Evolutionary conservation across 1,139 yeast genomes (phyloP), one percentile per base, ranked within the genome.

Genomic region (Nakaseomyces kungkrabaensis): DNA sequence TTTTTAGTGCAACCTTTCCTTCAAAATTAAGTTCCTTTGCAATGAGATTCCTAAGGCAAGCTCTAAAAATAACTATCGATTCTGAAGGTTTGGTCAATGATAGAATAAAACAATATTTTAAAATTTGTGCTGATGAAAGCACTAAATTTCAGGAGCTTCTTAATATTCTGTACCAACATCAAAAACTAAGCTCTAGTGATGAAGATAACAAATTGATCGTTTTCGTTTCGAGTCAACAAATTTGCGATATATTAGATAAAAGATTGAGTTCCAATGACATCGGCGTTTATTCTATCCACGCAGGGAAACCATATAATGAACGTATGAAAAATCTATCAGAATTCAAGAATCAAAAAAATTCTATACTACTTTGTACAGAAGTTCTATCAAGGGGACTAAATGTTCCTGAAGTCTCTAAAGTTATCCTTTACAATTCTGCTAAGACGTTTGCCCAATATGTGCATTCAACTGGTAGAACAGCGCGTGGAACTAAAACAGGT

Each of bases 391-490:
- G 99, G 55, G 99, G 99, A 0, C 70, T 92, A 33, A 97, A 92
- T 68, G 96, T 94, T 10, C 85, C 87, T 51, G 85, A 83, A 32
- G 75, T 92, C 36, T 81, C 81, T 50, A 68, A 89, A 43, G 97
- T 92, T 2, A 72, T 92, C 8, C 86, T 92, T 57, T 92, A 78
- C 62, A 96, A 92, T 63, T 82, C 96, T 0, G 96, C 97, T 0
- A 85, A 77, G 56, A 96, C 92, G 55, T 77, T 90, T 76, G 97
- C 95, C 55, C 98, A 94, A 64, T 92, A 92, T 62, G 95, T 94
- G 5, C 99, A 92, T 67, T 75, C 98, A 31, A 96, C 90, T 0
- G 99, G 99, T 0, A 73, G 99, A 55, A 94, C 99, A 0, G 99
- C 97, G 0, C 74, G 99, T 53, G 98, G 97, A 0, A 95, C 95